These are phyloP conservation scores for Wickerhamiella nectarea DNA, from an alignment of 805 yeast genomes.

Conservation along the genomic window DNA sequence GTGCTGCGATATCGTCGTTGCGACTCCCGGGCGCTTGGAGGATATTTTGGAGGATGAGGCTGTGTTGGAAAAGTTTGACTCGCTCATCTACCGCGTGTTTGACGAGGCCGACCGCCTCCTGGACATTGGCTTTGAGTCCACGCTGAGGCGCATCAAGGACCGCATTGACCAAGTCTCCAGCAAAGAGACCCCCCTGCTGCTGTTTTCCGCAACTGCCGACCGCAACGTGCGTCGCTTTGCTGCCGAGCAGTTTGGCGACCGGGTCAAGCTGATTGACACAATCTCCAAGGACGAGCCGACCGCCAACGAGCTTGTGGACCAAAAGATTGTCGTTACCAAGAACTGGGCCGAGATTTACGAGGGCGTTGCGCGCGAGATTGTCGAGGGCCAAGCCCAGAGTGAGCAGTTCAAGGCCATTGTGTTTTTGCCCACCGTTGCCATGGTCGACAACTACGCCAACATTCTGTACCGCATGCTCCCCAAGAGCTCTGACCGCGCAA, in stretches of 20 bases:
- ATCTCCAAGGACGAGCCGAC: constrained; percentile 62
- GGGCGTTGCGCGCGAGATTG: constrained; percentile 38
- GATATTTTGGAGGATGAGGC: constrained; percentile 42
- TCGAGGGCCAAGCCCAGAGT: constrained; percentile 26
- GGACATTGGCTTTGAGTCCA: constrained; percentile 65
- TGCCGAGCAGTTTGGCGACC: constrained; percentile 28
- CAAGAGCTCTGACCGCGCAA: not conserved
- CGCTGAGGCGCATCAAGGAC: constrained; percentile 30
- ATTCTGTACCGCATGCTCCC: constrained; percentile 26
- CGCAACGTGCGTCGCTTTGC: constrained; percentile 55
- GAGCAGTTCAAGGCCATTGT: constrained; percentile 60
- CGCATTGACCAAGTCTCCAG: constrained; percentile 39
- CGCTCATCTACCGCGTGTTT: constrained; percentile 51
- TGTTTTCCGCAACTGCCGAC: constrained; percentile 84
- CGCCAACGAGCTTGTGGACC: constrained; percentile 64
- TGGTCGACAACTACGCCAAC: constrained; percentile 44
- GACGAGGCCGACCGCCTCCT: constrained; percentile 88
- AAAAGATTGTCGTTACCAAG: constrained; percentile 43
- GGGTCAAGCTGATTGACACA: constrained; percentile 43
- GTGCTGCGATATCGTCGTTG: constrained; percentile 47
- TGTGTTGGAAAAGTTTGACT: constrained; percentile 34
- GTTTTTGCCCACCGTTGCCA: constrained; percentile 65
- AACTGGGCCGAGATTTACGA: constrained; percentile 44
- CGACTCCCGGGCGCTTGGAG: constrained; percentile 77
- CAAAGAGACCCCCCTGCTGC: constrained; percentile 39